A percentile compares a stretch with the other conserved stretches of the same genome.
Evolutionary conservation across 148 eudicot genomes (phyloP).

Genomic region (Persicaria tinctoria): DNA sequence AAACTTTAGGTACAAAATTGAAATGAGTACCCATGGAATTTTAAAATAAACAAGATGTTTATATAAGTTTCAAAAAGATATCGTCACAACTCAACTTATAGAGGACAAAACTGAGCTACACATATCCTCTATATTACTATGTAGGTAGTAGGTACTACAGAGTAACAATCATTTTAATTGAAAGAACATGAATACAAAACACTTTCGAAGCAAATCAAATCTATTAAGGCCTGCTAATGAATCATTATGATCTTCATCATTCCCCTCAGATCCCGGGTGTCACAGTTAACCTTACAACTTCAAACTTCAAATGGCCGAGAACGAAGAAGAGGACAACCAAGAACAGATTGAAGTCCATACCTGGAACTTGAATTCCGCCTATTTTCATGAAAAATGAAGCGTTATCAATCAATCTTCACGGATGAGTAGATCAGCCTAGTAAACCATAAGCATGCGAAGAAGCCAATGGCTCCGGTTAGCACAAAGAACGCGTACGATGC

Average conservation of each 20-base stretch:
- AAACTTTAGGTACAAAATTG: background rate
- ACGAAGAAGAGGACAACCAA: background rate
- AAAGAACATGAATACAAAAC: background rate
- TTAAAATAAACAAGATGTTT: background rate
- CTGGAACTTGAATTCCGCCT: background rate
- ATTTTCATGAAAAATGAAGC: background rate
- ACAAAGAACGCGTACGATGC: conserved; percentile 43
- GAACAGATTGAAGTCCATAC: background rate
- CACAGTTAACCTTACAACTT: background rate
- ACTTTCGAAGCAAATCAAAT: background rate
- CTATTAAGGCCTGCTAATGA: background rate
- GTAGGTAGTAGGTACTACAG: background rate
- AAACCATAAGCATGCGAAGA: conserved; percentile 46
- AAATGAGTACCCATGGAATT: background rate
- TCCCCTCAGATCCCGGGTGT: background rate
- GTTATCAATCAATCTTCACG: conserved; percentile 35
- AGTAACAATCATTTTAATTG: background rate
- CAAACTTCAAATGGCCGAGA: background rate
- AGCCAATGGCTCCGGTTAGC: conserved; percentile 38
- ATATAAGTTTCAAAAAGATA: background rate
- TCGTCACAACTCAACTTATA: background rate
- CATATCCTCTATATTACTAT: background rate
- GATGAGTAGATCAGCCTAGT: conserved; percentile 45
- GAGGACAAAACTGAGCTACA: conserved; percentile 6
- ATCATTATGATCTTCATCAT: background rate